Percentiles rank a stretch among this genome's conserved stretches.
These are phyloP conservation scores for Pilasporangium apinafurcum DNA, from an alignment of 352 stramenopile genomes.

Conservation along the genomic window DNA sequence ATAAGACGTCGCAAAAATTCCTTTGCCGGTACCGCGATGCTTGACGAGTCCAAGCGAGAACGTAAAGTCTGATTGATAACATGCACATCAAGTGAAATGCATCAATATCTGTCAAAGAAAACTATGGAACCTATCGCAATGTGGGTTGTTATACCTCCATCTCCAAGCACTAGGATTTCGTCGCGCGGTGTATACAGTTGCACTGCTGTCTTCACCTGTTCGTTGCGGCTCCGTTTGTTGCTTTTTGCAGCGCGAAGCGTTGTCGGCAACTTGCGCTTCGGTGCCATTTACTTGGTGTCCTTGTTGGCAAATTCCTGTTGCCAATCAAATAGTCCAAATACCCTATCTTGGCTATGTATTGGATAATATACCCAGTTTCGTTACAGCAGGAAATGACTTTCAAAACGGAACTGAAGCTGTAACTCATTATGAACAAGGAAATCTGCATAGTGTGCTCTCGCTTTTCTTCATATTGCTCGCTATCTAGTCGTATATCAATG, in stretches of 20 bases:
- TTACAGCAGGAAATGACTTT: too few relatives aligned
- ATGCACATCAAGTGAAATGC: not conserved
- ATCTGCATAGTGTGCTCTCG: too few relatives aligned
- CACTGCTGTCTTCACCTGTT: not conserved
- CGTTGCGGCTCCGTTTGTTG: constrained; percentile 19
- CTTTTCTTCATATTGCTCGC: too few relatives aligned
- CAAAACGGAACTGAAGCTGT: too few relatives aligned
- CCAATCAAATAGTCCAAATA: constrained; percentile 16
- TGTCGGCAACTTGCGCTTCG: constrained; percentile 27
- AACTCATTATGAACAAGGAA: too few relatives aligned
- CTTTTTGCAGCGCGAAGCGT: constrained; percentile 5
- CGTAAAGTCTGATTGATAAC: constrained; percentile 53
- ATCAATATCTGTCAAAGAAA: not conserved
- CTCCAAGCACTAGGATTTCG: constrained; percentile 66
- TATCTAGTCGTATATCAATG: not conserved
- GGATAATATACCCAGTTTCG: too few relatives aligned
- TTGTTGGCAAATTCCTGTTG: constrained; percentile 4
- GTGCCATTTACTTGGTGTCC: constrained; percentile 15
- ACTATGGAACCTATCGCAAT: not conserved
- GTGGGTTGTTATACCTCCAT: constrained; percentile 30
- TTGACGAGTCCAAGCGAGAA: constrained; percentile 66
- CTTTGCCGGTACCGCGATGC: constrained; percentile 47
- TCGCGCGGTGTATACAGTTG: constrained; percentile 52
- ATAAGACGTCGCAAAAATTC: constrained; percentile 70
- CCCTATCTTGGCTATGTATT: too few relatives aligned